Evolutionary conservation across 1,139 yeast species (phyloP).

Genomic region (Kurtzmaniella quercitrusa): DNA sequence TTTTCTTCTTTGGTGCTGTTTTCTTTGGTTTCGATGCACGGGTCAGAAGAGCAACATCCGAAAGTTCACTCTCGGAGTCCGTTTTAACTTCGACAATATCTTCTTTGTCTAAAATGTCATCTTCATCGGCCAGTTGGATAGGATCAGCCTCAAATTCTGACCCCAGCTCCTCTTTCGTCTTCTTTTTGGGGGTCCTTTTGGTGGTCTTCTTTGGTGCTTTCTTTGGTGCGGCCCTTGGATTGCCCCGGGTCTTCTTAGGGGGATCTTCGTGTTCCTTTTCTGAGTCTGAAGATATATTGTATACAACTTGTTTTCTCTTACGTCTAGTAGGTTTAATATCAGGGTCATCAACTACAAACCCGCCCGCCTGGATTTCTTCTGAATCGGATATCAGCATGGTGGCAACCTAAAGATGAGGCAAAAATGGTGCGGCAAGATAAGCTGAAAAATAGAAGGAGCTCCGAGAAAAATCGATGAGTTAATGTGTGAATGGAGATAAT

Average conservation of each 20-base stretch:
- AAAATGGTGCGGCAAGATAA: background rate
- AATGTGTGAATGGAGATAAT: background rate
- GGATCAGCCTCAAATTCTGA: constrained; percentile 17
- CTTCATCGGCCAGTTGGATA: constrained; percentile 12
- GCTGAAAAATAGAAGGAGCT: background rate
- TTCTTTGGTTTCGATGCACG: constrained; percentile 10
- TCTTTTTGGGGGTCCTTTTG: background rate
- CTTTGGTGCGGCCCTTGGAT: constrained; percentile 1
- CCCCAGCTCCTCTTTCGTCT: background rate
- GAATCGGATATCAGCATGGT: constrained; percentile 3
- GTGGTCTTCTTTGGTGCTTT: background rate
- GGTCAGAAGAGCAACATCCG: constrained; percentile 11
- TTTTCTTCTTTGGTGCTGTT: constrained; percentile 21
- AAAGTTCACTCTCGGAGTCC: constrained; percentile 13
- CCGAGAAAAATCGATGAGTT: background rate
- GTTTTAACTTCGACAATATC: constrained; percentile 9
- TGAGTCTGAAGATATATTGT: constrained; percentile 7
- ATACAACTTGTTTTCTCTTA: constrained; percentile 7
- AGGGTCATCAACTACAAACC: constrained; percentile 40
- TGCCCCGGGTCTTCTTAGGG: constrained; percentile 6
- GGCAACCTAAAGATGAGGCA: background rate
- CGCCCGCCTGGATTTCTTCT: constrained; percentile 28
- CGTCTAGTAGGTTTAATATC: constrained; percentile 12
- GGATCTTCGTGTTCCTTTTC: constrained; percentile 10
- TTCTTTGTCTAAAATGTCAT: constrained; percentile 26